Base-by-base conservation (phyloP, 805 yeast genomes). In the Grigorovia jiainica region DNA sequence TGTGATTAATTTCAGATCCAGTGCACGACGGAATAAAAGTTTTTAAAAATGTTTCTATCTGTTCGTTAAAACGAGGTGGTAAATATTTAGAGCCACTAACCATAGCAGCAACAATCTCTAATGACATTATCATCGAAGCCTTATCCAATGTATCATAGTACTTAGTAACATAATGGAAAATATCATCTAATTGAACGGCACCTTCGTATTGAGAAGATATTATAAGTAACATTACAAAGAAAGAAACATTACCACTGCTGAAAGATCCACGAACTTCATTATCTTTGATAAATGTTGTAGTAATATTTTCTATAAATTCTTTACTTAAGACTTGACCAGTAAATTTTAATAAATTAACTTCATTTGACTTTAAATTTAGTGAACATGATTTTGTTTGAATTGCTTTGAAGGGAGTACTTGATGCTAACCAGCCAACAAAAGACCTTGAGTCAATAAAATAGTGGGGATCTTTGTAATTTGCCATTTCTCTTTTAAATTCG, bases 71-170 rank as follows among this genome's bases (percentile, higher is more conserved):
- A 3, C 63, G 64, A 0, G 57, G 49, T 2, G 63, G 55, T n/a
- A 76, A 66, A 41, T 55, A 61, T 41, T 65, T 68, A 6, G 78
- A 65, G 2, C 77, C 64, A 6, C 75, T 53, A 16, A 84, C 55
- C 6, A 87, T 50, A 2, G 89, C 94, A 15, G 79, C 71, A 23
- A 79, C 63, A 2, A 85, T 57, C 57, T 89, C 97, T 43, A 86
- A 76, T 1, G 73, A 68, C 9, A 82, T 78, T 23, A 92, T 78
- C 55, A 89, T 94, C 2, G 82, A 66, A 13, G 86, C 75, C 51
- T 81, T 82, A 44, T 87, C 95, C 43, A 77, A 79, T 23, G 71
- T 67, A 11, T 74, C 73, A 53, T 81, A 85, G 7, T 71, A 55
- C 5, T 65, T 68, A 5, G 64, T 62, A 16, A 82, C 63, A 1